Conservation (phyloP, 176 grass and related monocot species). For the Hsuehochloa calcarea region DNA sequence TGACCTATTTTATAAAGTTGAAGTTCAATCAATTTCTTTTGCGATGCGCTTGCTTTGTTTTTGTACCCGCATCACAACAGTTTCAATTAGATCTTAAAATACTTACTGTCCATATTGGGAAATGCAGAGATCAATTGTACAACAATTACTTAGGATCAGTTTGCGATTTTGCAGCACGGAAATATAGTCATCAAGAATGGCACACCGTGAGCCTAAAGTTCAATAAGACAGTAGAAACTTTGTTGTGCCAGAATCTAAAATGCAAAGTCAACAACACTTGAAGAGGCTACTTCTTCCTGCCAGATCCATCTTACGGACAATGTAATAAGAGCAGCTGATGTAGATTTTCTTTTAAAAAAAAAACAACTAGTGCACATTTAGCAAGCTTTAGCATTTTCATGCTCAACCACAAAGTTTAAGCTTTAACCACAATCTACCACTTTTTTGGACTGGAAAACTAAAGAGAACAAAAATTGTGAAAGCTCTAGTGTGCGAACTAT, state of each 20-base stretch:
- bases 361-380: background rate
- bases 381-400: background rate
- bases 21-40: background rate
- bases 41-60: background rate
- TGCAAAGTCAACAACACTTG: background rate
- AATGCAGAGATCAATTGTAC: background rate
- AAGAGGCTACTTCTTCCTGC: background rate
- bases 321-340: background rate
- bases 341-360: background rate
- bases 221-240: background rate
- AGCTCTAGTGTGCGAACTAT: background rate
- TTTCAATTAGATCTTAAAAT: background rate
- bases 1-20: background rate
- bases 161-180: background rate
- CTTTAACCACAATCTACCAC: background rate
- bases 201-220: background rate
- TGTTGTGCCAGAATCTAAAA: background rate
- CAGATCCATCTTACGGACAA: background rate
- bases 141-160: background rate
- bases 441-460: background rate
- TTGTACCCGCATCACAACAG: background rate
- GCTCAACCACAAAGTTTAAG: background rate
- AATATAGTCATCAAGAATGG: background rate
- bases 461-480: background rate
- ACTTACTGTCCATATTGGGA: background rate